Conservation (phyloP, 1,284 basidiomycete species). For the Termitomyces sp. region DNA sequence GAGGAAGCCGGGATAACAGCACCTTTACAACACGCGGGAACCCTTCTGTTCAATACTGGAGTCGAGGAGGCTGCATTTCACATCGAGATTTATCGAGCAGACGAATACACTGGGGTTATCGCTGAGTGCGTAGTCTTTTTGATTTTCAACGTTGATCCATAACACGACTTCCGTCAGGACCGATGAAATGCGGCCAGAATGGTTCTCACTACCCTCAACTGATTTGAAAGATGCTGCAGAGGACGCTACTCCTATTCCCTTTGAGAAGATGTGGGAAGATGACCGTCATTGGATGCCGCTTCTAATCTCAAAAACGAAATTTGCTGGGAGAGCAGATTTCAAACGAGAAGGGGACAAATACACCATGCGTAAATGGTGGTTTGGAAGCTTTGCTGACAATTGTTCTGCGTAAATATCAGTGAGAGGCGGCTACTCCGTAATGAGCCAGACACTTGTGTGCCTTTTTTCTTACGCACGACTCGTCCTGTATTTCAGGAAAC, state of each 20-base stretch:
- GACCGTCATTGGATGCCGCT: slow-evolving; percentile 60
- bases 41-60: slow-evolving; percentile 53
- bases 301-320: slow-evolving; percentile 42
- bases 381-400: slow-evolving; percentile 27
- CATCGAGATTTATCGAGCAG: slow-evolving; percentile 62
- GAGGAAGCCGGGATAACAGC: slow-evolving; percentile 75
- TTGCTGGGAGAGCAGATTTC: slow-evolving; percentile 59
- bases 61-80: slow-evolving; percentile 55
- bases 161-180: slow-evolving; percentile 35
- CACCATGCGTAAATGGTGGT: slow-evolving; percentile 49
- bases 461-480: too few relatives aligned
- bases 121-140: slow-evolving; percentile 50
- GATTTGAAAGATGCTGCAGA: background rate
- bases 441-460: background rate
- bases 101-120: slow-evolving; percentile 46
- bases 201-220: slow-evolving; percentile 41
- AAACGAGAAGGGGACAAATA: slow-evolving; percentile 31
- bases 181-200: slow-evolving; percentile 68
- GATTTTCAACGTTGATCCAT: background rate
- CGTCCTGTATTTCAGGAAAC: background rate
- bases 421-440: background rate
- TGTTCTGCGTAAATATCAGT: background rate
- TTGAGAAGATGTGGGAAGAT: slow-evolving; percentile 60
- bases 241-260: slow-evolving; percentile 39
- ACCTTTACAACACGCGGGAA: slow-evolving; percentile 52